Percentiles rank a stretch among this genome's conserved stretches.
Evolutionary conservation across 495 filamentous ascomycete species (phyloP).

Genomic region (Penicillium argentinense): DNA sequence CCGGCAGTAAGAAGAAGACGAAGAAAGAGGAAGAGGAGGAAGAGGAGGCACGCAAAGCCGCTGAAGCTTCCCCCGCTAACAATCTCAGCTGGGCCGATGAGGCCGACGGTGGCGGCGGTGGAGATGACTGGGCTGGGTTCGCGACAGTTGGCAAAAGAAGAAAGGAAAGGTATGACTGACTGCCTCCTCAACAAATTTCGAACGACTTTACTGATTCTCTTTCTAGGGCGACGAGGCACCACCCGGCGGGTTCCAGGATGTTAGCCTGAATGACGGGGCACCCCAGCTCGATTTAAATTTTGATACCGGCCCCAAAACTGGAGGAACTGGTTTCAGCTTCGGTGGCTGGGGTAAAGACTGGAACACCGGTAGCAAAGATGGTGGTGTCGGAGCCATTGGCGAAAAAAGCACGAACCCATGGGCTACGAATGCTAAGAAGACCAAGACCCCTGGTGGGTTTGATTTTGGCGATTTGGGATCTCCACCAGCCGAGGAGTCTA

Average conservation of each 20-base stretch:
- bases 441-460: constrained; percentile 39
- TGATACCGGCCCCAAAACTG: constrained; percentile 31
- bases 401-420: constrained; percentile 46
- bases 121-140: constrained; percentile 40
- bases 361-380: constrained; percentile 31
- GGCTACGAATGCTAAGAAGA: constrained; percentile 35
- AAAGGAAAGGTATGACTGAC: constrained; percentile 45
- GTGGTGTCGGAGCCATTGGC: constrained; percentile 32
- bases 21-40: constrained; percentile 41
- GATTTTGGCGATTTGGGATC: constrained; percentile 46
- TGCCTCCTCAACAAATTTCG: not conserved
- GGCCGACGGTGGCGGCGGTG: constrained; percentile 23
- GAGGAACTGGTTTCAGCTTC: constrained; percentile 39
- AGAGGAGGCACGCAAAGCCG: constrained; percentile 35
- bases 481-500: constrained; percentile 14
- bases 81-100: constrained; percentile 49
- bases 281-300: constrained; percentile 50
- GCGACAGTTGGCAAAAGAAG: constrained; percentile 43
- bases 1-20: constrained; percentile 42
- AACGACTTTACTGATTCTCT: not conserved
- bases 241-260: constrained; percentile 43
- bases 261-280: constrained; percentile 41
- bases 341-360: constrained; percentile 48
- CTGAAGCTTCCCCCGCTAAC: constrained; percentile 33
- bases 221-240: constrained; percentile 28